Evolutionary conservation across 768 basidiomycete genomes (phyloP).

Genomic region (Hygrocybe punicea): DNA sequence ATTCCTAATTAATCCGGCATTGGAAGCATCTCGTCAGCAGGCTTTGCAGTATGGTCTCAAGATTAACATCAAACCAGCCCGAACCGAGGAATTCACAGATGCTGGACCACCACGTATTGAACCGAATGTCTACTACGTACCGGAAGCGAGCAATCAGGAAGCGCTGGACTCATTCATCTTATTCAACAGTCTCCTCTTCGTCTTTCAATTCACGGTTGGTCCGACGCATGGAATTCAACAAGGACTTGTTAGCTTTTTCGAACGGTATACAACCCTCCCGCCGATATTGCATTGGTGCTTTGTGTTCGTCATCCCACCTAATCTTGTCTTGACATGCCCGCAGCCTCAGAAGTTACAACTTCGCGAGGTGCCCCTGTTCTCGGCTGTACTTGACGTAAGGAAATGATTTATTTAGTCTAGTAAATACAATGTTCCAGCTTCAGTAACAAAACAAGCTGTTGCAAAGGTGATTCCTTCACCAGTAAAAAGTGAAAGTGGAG

Average conservation of each 20-base stretch:
- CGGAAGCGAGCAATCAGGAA: conserved; percentile 8
- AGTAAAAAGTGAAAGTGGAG: too few relatives aligned
- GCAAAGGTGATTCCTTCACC: too few relatives aligned
- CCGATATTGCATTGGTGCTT: conserved; percentile 8
- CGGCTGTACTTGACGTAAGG: conserved; percentile 3
- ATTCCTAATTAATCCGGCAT: neutral
- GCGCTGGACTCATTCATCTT: conserved; percentile 15
- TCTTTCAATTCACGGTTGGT: conserved; percentile 13
- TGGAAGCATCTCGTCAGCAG: conserved; percentile 1
- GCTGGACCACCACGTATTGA: neutral
- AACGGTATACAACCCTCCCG: neutral
- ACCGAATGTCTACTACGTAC: conserved; percentile 11
- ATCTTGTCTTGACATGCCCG: conserved; percentile 7
- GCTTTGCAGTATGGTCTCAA: neutral
- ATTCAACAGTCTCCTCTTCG: conserved; percentile 10
- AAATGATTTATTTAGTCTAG: too few relatives aligned
- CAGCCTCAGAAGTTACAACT: conserved; percentile 1
- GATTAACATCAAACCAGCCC: conserved; percentile 1
- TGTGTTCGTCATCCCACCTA: conserved; percentile 9
- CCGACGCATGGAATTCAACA: conserved; percentile 6
- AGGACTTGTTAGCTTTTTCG: conserved; percentile 4
- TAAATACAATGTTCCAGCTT: too few relatives aligned
- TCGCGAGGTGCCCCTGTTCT: neutral
- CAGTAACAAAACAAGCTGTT: too few relatives aligned
- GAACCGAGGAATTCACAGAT: conserved; percentile 5